Evolutionary conservation across 1,139 yeast genomes (phyloP).

Genomic region (Casaregolazyma lundiana): DNA sequence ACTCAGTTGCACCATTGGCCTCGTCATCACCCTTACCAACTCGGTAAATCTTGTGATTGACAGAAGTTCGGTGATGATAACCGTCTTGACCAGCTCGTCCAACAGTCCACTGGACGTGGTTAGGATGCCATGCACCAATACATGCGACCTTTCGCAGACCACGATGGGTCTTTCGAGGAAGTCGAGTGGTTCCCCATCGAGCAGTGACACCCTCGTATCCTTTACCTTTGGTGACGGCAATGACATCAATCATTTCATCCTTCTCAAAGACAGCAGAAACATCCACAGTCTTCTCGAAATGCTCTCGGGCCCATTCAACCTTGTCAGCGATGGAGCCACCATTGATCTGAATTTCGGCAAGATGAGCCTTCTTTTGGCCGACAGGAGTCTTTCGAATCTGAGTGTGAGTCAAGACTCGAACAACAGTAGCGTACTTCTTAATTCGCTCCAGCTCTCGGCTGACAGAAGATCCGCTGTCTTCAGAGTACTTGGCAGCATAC

Average conservation of each 20-base stretch:
- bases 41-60: constrained; percentile 99
- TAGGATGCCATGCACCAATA: constrained; percentile 99
- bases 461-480: constrained; percentile 74
- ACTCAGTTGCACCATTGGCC: constrained; percentile 90
- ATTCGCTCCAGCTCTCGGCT: constrained; percentile 98
- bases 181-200: constrained; percentile 99
- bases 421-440: constrained; percentile 96
- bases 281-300: constrained; percentile 97
- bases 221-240: constrained; percentile 99
- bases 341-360: constrained; percentile 98
- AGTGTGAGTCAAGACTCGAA: constrained; percentile 99
- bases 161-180: constrained; percentile 99
- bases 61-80: constrained; percentile 99
- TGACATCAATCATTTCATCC: constrained; percentile 96
- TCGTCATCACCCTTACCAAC: constrained; percentile 96
- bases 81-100: constrained; percentile 99
- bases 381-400: constrained; percentile 99
- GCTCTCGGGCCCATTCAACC: constrained; percentile 98
- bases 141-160: constrained; percentile 99
- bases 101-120: constrained; percentile 99
- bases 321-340: constrained; percentile 98
- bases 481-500: constrained; percentile 97
- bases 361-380: constrained; percentile 98
- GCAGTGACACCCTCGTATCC: constrained; percentile 99
- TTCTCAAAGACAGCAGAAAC: constrained; percentile 96